Conservation (phyloP, 768 basidiomycete species). For the Lentinus tigrinus region DNA sequence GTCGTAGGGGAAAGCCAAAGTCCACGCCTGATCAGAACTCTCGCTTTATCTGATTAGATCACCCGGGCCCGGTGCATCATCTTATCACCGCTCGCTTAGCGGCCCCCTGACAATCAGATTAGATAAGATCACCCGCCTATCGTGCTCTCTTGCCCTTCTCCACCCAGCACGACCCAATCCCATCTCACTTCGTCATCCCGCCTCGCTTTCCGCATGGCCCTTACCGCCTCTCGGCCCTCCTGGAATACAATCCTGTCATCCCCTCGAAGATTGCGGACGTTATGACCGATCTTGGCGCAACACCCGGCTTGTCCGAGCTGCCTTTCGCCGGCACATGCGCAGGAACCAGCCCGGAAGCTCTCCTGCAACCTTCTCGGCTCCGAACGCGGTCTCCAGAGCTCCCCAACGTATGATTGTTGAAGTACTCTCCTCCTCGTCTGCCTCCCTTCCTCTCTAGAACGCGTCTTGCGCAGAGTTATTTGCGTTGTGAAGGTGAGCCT, state of each 20-base stretch:
- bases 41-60: slow-evolving; percentile 20
- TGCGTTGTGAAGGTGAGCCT: not conserved
- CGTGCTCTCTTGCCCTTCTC: not conserved
- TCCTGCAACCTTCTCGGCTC: too few relatives aligned
- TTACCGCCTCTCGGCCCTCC: not conserved
- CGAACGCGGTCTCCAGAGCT: too few relatives aligned
- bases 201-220: slow-evolving; percentile 6
- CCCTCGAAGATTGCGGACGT: not conserved
- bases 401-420: too few relatives aligned
- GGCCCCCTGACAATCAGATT: slow-evolving; percentile 8
- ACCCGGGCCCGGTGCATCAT: not conserved
- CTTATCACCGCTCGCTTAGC: slow-evolving; percentile 1
- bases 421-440: not conserved
- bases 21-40: not conserved
- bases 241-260: not conserved
- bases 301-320: not conserved
- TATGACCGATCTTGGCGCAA: not conserved
- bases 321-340: too few relatives aligned
- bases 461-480: not conserved
- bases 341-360: too few relatives aligned
- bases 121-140: slow-evolving; percentile 13
- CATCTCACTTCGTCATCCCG: not conserved
- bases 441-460: not conserved
- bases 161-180: slow-evolving; percentile 1
- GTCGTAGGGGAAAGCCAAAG: not conserved